Percentiles rank a stretch among this genome's conserved stretches.
Conservation (phyloP, 2,329 filamentous ascomycete genomes). For the Colletotrichum tropicicola region DNA sequence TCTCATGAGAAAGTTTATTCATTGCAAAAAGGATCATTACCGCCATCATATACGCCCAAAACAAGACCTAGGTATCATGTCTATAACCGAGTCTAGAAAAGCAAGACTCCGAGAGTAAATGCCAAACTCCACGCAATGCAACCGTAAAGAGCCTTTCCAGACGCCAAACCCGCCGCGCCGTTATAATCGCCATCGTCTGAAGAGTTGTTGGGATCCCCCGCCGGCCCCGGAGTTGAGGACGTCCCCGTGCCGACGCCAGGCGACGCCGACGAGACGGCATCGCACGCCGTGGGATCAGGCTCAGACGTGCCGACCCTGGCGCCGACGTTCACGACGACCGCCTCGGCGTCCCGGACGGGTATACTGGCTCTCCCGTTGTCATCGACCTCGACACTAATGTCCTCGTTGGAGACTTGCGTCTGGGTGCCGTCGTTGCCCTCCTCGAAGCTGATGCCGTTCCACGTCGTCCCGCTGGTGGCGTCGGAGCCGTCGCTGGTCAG, state of each 20-base stretch:
- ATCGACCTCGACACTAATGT: conserved; percentile 8
- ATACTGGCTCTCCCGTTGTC: conserved; percentile 21
- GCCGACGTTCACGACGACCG: conserved; percentile 18
- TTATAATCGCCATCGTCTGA: conserved; percentile 3
- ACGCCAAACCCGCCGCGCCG: neutral
- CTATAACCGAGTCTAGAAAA: conserved; percentile 2
- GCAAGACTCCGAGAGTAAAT: conserved; percentile 11
- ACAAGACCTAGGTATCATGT: conserved; percentile 21
- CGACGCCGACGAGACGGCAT: conserved; percentile 1
- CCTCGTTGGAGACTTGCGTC: conserved; percentile 7
- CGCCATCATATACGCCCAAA: neutral
- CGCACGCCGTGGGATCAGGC: conserved; percentile 19
- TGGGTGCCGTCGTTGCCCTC: conserved; percentile 12
- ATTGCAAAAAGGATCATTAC: conserved; percentile 9
- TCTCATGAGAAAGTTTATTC: neutral
- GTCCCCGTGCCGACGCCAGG: conserved; percentile 14
- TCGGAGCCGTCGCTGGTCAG: conserved; percentile 24
- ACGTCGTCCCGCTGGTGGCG: conserved; percentile 19
- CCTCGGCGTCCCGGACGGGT: conserved; percentile 16
- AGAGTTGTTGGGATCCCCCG: conserved; percentile 12
- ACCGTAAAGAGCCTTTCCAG: neutral
- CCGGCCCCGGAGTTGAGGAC: conserved; percentile 13
- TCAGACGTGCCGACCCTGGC: conserved; percentile 12
- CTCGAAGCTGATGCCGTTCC: conserved; percentile 27
- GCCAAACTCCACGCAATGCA: conserved; percentile 29